Conservation (phyloP, 2,329 filamentous ascomycete species). For the Triangularia verruculosa region DNA sequence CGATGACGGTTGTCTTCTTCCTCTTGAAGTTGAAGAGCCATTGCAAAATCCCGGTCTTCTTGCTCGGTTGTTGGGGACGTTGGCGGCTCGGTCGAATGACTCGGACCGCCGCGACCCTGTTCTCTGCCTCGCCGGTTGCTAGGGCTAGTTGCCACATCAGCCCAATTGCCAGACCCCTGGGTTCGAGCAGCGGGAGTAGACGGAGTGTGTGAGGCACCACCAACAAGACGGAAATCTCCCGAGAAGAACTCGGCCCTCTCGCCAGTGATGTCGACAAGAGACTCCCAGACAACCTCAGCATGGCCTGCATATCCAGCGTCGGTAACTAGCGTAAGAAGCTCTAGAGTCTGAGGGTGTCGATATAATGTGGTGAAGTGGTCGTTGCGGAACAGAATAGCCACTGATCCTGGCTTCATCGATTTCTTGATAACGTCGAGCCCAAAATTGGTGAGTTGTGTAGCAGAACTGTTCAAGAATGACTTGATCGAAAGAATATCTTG, state of each 20-base stretch:
- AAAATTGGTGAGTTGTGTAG: constrained; percentile 82
- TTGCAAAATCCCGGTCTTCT: constrained; percentile 81
- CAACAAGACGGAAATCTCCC: constrained; percentile 85
- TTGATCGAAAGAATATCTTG: constrained; percentile 84
- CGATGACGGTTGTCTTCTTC: constrained; percentile 81
- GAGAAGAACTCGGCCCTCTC: constrained; percentile 80
- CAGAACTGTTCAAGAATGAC: constrained; percentile 71
- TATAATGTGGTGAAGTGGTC: constrained; percentile 96
- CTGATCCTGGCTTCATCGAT: constrained; percentile 69
- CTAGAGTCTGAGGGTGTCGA: constrained; percentile 73
- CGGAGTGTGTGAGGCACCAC: constrained; percentile 44
- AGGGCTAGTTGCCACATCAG: not conserved
- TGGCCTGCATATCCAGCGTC: constrained; percentile 87
- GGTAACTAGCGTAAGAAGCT: constrained; percentile 82
- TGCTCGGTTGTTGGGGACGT: constrained; percentile 54
- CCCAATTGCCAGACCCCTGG: constrained; percentile 4
- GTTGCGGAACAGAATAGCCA: constrained; percentile 92
- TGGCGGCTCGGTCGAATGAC: constrained; percentile 25
- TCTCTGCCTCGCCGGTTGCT: constrained; percentile 35
- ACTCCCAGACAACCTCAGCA: constrained; percentile 95
- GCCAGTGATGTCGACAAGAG: constrained; percentile 82
- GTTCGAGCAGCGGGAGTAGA: not conserved
- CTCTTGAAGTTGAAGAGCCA: constrained; percentile 90
- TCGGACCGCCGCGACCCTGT: constrained; percentile 20
- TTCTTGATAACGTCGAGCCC: constrained; percentile 73